These are phyloP conservation scores for Quercus tomentella DNA, from an alignment of 331 rosid genomes.

Conservation along the genomic window DNA sequence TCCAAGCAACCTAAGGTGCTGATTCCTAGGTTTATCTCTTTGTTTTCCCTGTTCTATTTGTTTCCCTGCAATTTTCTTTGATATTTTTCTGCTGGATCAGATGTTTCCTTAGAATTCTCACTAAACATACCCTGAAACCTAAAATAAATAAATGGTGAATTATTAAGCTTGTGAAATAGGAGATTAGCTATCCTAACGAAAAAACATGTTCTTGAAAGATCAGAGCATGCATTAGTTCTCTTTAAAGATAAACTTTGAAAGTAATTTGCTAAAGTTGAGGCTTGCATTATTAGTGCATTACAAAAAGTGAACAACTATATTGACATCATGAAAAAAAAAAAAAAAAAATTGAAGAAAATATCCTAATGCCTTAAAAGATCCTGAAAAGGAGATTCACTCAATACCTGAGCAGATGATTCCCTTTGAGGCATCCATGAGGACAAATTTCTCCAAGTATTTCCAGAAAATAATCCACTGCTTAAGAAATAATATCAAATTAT, in stretches of 20 bases:
- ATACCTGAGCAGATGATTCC: slow-evolving; percentile 71
- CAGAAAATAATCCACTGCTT: slow-evolving; percentile 70
- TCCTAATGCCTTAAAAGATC: slow-evolving; percentile 1
- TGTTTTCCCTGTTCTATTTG: too few species aligned
- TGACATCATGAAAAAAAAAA: background rate
- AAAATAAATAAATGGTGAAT: background rate
- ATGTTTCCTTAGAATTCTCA: background rate
- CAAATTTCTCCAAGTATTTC: slow-evolving; percentile 79
- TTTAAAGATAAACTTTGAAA: background rate
- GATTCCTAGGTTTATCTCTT: background rate
- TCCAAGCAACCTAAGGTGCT: too few species aligned
- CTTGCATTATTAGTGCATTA: background rate
- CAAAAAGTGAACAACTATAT: background rate
- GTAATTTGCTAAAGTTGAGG: background rate
- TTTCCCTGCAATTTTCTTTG: too few species aligned
- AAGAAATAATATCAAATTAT: slow-evolving; percentile 21
- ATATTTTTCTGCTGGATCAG: too few species aligned
- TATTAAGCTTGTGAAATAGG: background rate
- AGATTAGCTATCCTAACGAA: background rate
- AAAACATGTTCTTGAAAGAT: background rate
- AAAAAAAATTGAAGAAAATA: background rate
- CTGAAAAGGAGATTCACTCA: slow-evolving; percentile 7
- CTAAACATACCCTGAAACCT: background rate
- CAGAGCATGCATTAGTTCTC: background rate
- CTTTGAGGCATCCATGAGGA: slow-evolving; percentile 82